phyloP scores from a whole-genome alignment of 139 green algal genomes.

The Asterochloris erici region DNA sequence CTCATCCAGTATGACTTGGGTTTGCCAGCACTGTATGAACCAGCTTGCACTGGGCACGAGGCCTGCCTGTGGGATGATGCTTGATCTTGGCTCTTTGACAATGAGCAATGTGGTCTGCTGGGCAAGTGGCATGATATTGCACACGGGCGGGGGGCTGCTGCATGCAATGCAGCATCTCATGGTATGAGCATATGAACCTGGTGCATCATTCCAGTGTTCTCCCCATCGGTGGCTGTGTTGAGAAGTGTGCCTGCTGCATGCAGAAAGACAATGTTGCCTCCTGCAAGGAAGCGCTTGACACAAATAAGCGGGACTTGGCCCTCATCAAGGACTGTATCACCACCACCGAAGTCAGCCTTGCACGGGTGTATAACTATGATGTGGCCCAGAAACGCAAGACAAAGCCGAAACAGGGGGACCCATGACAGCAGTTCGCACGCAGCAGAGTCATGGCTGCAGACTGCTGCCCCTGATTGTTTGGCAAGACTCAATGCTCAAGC shows the following conservation, averaged over 20 bases:
- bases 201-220: neutral
- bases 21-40: neutral
- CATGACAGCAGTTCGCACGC: too few relatives aligned
- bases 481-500: too few relatives aligned
- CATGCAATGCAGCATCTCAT: neutral
- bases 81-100: neutral
- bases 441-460: too few relatives aligned
- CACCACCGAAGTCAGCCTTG: constrained; percentile 73
- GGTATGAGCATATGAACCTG: neutral
- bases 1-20: neutral
- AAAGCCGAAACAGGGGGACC: neutral
- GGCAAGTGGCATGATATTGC: neutral
- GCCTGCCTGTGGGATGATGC: neutral
- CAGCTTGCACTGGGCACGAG: too few relatives aligned
- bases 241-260: neutral
- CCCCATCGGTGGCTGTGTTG: neutral
- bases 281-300: constrained; percentile 36
- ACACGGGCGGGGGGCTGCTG: too few relatives aligned
- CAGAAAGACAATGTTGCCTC: constrained; percentile 44
- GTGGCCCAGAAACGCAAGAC: constrained; percentile 38
- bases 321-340: constrained; percentile 67
- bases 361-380: constrained; percentile 81
- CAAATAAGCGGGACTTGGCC: constrained; percentile 39
- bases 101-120: neutral
- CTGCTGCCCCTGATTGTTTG: too few relatives aligned